phyloP scores from a whole-genome alignment of 2,329 filamentous ascomycete genomes.

The Aspergillus fumigatiaffinis region DNA sequence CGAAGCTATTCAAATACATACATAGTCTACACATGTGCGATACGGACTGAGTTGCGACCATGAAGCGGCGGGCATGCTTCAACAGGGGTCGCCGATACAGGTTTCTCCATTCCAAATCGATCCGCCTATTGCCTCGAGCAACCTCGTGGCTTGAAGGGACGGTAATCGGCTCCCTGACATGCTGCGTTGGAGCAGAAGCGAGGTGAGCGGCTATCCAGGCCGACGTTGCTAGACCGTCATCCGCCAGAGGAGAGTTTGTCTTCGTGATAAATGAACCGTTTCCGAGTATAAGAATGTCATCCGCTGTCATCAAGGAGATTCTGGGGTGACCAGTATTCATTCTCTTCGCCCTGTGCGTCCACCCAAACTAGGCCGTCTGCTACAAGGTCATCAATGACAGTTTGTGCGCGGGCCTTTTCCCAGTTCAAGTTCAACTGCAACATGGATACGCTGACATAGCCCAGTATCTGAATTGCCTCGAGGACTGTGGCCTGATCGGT shows the following conservation, averaged over 20 bases:
- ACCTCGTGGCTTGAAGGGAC: neutral
- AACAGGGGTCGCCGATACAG: neutral
- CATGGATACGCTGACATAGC: conserved; percentile 88
- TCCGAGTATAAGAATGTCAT: conserved; percentile 18
- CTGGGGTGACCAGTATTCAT: conserved; percentile 77
- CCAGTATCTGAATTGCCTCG: conserved; percentile 83
- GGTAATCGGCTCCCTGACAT: neutral
- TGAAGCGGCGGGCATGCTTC: neutral
- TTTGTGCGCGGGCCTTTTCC: conserved; percentile 79
- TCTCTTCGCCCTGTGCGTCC: conserved; percentile 78
- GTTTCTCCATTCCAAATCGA: neutral
- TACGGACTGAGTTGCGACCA: neutral
- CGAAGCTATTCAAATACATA: neutral
- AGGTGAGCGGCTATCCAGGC: neutral
- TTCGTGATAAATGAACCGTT: neutral
- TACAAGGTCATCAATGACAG: conserved; percentile 84
- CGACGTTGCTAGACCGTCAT: neutral
- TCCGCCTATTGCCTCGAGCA: neutral
- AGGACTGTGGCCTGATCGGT: conserved; percentile 89
- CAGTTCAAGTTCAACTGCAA: conserved; percentile 80
- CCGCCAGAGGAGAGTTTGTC: neutral
- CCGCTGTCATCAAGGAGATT: conserved; percentile 41
- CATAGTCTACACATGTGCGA: neutral
- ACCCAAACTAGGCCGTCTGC: conserved; percentile 91
- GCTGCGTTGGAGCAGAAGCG: neutral